phyloP scores from a whole-genome alignment of 1,139 yeast genomes.

The Yamadazyma spencermartinsiae region DNA sequence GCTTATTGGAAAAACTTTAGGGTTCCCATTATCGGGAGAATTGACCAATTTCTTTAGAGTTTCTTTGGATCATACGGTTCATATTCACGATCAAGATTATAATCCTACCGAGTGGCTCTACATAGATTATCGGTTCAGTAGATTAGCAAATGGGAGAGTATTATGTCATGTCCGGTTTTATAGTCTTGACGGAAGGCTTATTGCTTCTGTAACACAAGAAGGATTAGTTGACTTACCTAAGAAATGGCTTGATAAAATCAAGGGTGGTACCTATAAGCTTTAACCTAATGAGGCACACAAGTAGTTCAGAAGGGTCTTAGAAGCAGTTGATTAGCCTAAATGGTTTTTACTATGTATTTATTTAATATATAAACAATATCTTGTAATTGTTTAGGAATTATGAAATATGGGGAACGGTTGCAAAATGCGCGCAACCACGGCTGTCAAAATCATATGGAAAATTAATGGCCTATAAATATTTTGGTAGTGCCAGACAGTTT shows the following conservation, averaged over 20 bases:
- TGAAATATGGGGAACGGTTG: too few relatives aligned
- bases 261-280: slow-evolving; percentile 16
- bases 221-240: slow-evolving; percentile 32
- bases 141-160: slow-evolving; percentile 42
- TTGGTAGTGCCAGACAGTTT: too few relatives aligned
- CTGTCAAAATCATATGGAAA: slow-evolving; percentile 5
- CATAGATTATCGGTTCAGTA: slow-evolving; percentile 32
- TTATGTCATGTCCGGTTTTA: slow-evolving; percentile 35
- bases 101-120: slow-evolving; percentile 57
- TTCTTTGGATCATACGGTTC: slow-evolving; percentile 44
- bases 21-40: slow-evolving; percentile 21
- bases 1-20: slow-evolving; percentile 26
- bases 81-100: slow-evolving; percentile 56
- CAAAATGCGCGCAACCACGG: slow-evolving; percentile 1
- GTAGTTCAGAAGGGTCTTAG: too few relatives aligned
- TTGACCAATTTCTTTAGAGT: slow-evolving; percentile 34
- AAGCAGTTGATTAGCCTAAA: too few relatives aligned
- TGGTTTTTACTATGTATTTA: too few relatives aligned
- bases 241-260: slow-evolving; percentile 19
- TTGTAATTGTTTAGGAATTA: too few relatives aligned
- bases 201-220: slow-evolving; percentile 42
- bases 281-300: too few relatives aligned
- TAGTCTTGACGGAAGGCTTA: slow-evolving; percentile 30
- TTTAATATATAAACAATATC: too few relatives aligned
- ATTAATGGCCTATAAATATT: background rate